These are phyloP conservation scores for Coemansia sp. DNA, from an alignment of 192 early-diverging fungal species.

Conservation along the genomic window DNA sequence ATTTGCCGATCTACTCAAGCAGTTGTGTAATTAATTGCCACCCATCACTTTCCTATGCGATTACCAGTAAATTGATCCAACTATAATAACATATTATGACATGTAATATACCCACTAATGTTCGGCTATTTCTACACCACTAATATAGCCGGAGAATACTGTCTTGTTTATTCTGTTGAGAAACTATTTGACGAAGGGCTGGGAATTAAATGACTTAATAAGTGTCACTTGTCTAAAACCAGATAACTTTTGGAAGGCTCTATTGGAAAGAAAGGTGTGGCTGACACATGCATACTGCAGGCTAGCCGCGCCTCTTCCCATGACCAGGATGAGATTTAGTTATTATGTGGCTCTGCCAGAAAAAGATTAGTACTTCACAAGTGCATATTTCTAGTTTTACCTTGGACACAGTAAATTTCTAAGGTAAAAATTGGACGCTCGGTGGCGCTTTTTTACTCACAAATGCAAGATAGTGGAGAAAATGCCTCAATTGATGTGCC, in stretches of 20 bases:
- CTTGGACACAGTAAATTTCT: background rate
- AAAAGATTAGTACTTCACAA: background rate
- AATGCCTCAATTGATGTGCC: background rate
- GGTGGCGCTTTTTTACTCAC: background rate
- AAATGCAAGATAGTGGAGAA: background rate
- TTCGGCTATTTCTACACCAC: background rate
- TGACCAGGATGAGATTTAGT: background rate
- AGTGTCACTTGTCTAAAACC: background rate
- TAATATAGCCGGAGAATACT: background rate
- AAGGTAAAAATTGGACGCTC: background rate
- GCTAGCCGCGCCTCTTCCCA: background rate
- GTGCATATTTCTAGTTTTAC: background rate
- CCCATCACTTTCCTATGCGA: background rate
- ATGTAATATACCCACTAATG: background rate
- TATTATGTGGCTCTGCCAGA: background rate
- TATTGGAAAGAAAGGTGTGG: background rate
- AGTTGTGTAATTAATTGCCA: background rate
- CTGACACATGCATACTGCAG: background rate
- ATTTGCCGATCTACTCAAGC: background rate
- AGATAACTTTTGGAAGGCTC: background rate
- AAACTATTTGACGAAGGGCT: background rate
- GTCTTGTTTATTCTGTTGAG: background rate
- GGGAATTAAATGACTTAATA: background rate
- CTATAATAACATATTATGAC: background rate
- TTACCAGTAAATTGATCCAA: background rate